Base-by-base conservation (phyloP, 371 early-diverging fungal species). In the Synchytrium microbalum region DNA sequence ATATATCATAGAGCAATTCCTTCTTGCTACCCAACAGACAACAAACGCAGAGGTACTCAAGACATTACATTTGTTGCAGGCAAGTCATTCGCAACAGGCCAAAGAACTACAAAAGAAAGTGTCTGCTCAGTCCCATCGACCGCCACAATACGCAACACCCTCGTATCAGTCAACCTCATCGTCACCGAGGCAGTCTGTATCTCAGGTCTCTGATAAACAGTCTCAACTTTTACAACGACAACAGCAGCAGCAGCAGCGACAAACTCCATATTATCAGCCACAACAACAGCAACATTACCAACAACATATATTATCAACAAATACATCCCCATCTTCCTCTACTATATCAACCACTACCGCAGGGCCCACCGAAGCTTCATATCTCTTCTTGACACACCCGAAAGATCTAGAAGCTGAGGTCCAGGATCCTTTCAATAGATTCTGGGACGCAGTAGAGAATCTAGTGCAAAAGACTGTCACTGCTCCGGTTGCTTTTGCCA, bases 351-450 rank as follows among this genome's bases (percentile, higher is more conserved):
- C 5, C 46, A 10, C 5, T 19, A 38, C 46, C 46, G 19, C 5
- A 5, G 19, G 19, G 10, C 19, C 46, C 19, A 38, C 46, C 46
- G 46, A 38, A 38, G 46, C 46, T 10, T 38, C 46, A 38, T 38
- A 38, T 19, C 46, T 38, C 46, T 38, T 38, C 46, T 19, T 38
- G 10, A 38, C 46, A 38, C 46, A 38, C 19, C 46, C 46, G 10
- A 38, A 38, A 19, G 46, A 38, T 38, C 19, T 38, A 31, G 67
- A 67, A 27, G 70, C 68, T 13, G 68, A 67, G 19, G 63, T 68
- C 2, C 75, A 84, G 3, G 92, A 89, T 72, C 92, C 90, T 13
- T 89, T 91, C 72, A 86, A 89, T 71, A 87, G 84, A 67, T 88
- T 91, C 62, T 89, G 88, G 87, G 85, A 87, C 10, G 86, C 81